These are phyloP conservation scores for Mucor plumbeus DNA, from an alignment of 371 early-diverging fungal genomes.

Conservation along the genomic window DNA sequence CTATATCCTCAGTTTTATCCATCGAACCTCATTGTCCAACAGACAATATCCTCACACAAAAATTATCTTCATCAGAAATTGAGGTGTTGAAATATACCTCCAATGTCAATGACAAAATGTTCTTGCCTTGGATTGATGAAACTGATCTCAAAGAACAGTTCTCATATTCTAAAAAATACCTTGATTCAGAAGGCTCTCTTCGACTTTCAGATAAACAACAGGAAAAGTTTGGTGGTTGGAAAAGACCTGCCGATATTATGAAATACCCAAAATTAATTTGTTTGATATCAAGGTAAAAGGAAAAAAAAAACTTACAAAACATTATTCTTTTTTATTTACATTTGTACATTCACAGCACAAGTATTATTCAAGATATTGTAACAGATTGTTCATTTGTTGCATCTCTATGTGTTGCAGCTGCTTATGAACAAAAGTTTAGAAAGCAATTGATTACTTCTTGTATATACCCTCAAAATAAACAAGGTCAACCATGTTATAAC, in stretches of 20 bases:
- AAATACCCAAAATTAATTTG: conserved; percentile 68
- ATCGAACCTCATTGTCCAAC: conserved; percentile 15
- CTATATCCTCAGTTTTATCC: conserved; percentile 15
- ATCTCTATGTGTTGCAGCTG: conserved; percentile 85
- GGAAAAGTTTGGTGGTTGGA: conserved; percentile 81
- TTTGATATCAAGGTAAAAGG: conserved; percentile 58
- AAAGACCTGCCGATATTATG: conserved; percentile 78
- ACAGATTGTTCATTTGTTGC: conserved; percentile 96
- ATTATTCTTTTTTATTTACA: neutral
- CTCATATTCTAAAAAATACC: conserved; percentile 43
- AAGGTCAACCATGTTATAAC: conserved; percentile 81
- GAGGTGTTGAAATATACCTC: conserved; percentile 73
- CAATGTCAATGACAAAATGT: conserved; percentile 71
- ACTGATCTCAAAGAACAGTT: conserved; percentile 70
- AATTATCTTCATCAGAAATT: conserved; percentile 54
- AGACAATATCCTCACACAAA: conserved; percentile 33
- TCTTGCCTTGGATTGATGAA: conserved; percentile 76
- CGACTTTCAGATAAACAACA: conserved; percentile 78
- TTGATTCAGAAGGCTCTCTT: conserved; percentile 79
- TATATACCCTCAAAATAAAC: conserved; percentile 83
- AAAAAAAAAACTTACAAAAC: too few relatives aligned
- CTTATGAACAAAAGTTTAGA: conserved; percentile 78
- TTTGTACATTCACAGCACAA: conserved; percentile 31
- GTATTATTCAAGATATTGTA: conserved; percentile 82
- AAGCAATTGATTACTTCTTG: conserved; percentile 84